Evolutionary conservation across 2,329 filamentous ascomycete species (phyloP), one percentile per base, ranked within the genome.

Genomic region (Colletotrichum coccodes): DNA sequence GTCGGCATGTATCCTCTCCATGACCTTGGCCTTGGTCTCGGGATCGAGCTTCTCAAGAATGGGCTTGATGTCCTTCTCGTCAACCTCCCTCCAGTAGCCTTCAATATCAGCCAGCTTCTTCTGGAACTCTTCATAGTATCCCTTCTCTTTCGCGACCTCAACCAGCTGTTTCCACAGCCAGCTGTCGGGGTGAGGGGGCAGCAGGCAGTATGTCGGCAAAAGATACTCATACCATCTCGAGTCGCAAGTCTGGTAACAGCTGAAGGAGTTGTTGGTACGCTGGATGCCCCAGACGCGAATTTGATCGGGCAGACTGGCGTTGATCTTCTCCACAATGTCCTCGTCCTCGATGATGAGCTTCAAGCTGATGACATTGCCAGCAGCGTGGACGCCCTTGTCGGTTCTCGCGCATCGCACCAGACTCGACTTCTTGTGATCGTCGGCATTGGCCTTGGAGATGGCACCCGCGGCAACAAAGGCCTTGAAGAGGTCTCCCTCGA

Each of bases 201-300:
- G 83, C 73, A 99, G 93, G 64, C 93, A 94, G 80, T 98, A 94
- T 47, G 93, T 96, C 3, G 96, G 96, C 79, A 99, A 93, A 60
- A 99, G 85, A 78, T 99, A 99, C 82, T 99, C 96, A 81, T 99
- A 99, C 86, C 95, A 97, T 73, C 96, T 88, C 30, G 94, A 97
- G 80, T 99, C 96, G 81, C 95, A 98, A 64, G 93, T 89, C 77
- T 97, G 92, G 81, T 99, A 99, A 81, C 93, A 95, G 80, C 93
- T 98, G 84, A 98, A 99, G 73, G 90, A 90, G 72, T 95, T 95
- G 77, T 92, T 95, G 1, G 95, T 97, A 59, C 94, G 87, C 79
- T 97, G 90, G 70, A 97, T 94, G 4, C 94, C 96, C 96, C 96
- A 99, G 3, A 99, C 88, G 59, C 96, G 90, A 72, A 99, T 99